phyloP scores from a whole-genome alignment of 768 basidiomycete species.

The Suillus bovinus region DNA sequence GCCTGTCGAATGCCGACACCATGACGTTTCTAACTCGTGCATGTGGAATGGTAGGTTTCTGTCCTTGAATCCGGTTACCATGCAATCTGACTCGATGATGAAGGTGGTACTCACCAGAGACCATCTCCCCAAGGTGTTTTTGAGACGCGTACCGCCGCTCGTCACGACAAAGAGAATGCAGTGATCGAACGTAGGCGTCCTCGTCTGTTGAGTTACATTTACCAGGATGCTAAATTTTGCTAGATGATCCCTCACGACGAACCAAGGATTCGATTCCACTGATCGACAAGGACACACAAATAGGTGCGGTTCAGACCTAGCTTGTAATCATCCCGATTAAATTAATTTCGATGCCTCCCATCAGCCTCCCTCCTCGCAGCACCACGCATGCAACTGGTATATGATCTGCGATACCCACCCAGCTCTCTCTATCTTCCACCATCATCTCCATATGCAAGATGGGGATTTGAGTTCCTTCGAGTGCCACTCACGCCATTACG shows the following conservation, averaged over 20 bases:
- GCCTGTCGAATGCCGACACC: not conserved
- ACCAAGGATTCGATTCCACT: not conserved
- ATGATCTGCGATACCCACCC: slow-evolving; percentile 10
- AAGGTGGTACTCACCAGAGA: not conserved
- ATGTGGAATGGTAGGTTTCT: not conserved
- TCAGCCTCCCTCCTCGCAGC: not conserved
- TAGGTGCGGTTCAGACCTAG: not conserved
- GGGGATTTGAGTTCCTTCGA: not conserved
- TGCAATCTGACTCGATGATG: not conserved
- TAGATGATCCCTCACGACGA: not conserved
- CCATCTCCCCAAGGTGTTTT: not conserved
- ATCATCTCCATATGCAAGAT: not conserved
- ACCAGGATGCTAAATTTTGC: not conserved
- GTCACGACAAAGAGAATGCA: slow-evolving; percentile 6
- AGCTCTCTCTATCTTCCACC: not conserved
- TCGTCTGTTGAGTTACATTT: not conserved
- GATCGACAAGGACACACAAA: not conserved
- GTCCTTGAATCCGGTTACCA: not conserved
- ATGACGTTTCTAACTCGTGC: not conserved
- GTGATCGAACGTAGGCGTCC: not conserved
- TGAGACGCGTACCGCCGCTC: slow-evolving; percentile 1
- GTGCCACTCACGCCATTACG: slow-evolving; percentile 2
- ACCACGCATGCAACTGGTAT: slow-evolving; percentile 5
- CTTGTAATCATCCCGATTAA: not conserved
- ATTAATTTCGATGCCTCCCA: not conserved